Percentiles rank a stretch among this genome's conserved stretches.
Conservation (phyloP, 805 yeast genomes). For the Candida verbasci region DNA sequence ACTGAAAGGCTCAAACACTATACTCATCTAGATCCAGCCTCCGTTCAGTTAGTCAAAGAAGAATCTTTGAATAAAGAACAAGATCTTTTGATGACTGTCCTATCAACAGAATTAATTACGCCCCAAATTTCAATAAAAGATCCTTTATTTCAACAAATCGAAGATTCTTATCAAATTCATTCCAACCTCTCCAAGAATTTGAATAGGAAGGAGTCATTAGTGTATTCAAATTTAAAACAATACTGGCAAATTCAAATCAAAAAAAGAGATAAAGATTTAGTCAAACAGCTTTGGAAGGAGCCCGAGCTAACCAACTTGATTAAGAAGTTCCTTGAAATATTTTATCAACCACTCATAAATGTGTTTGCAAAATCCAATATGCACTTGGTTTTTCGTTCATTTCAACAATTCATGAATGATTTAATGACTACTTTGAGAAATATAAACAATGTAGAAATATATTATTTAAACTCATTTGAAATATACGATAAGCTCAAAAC, state of each 20-base stretch:
- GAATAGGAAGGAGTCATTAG: slow-evolving; percentile 18
- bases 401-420: slow-evolving; percentile 35
- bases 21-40: background rate
- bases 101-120: slow-evolving; percentile 15
- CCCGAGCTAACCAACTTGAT: slow-evolving; percentile 74
- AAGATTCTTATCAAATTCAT: slow-evolving; percentile 18
- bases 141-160: slow-evolving; percentile 9
- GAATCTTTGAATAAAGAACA: slow-evolving; percentile 21
- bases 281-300: slow-evolving; percentile 80
- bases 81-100: slow-evolving; percentile 22
- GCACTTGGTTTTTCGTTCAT: slow-evolving; percentile 34
- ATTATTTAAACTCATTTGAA: slow-evolving; percentile 46
- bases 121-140: slow-evolving; percentile 13
- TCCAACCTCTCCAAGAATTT: slow-evolving; percentile 8
- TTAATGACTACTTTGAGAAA: slow-evolving; percentile 65
- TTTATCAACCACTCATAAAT: slow-evolving; percentile 38
- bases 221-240: slow-evolving; percentile 54
- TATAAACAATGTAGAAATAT: slow-evolving; percentile 52
- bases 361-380: slow-evolving; percentile 34
- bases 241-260: slow-evolving; percentile 61
- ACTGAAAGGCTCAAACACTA: slow-evolving; percentile 9
- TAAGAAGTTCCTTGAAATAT: slow-evolving; percentile 57
- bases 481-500: slow-evolving; percentile 64
- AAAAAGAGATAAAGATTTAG: slow-evolving; percentile 67
- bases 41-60: slow-evolving; percentile 10